Percentiles rank a stretch among this genome's conserved stretches.
Conservation (phyloP, 345 rosid species). For the Boechera divaricarpa region DNA sequence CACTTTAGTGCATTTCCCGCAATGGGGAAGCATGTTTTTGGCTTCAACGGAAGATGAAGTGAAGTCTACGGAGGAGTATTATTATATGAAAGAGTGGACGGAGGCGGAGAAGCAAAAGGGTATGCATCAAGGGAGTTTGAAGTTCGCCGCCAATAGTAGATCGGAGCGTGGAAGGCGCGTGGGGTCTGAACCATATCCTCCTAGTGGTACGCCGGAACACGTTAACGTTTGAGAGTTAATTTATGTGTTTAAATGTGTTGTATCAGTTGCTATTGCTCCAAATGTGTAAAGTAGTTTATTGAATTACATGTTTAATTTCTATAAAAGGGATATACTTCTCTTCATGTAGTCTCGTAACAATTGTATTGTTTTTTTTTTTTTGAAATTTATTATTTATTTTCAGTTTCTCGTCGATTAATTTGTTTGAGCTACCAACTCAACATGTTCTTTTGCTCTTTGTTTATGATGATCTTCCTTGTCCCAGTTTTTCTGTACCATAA, state of each 20-base stretch:
- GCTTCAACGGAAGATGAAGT: conserved; percentile 54
- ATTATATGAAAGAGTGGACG: conserved; percentile 69
- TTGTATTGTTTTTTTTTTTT: background rate
- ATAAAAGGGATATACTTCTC: background rate
- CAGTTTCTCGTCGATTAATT: background rate
- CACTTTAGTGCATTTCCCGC: conserved; percentile 72
- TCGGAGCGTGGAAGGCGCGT: conserved; percentile 77
- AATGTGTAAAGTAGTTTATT: conserved; percentile 13
- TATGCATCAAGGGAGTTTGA: conserved; percentile 68
- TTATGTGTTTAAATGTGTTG: conserved; percentile 22
- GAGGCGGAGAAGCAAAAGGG: conserved; percentile 70
- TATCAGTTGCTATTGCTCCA: conserved; percentile 17
- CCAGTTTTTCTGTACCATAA: background rate
- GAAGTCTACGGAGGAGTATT: conserved; percentile 66
- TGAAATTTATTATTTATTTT: background rate
- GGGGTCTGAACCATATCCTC: conserved; percentile 52
- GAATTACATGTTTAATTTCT: background rate
- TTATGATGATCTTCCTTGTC: background rate
- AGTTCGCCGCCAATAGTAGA: conserved; percentile 71
- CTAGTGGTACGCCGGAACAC: conserved; percentile 52
- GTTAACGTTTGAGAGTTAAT: conserved; percentile 42
- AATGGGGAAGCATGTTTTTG: conserved; percentile 83
- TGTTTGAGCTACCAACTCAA: conserved; percentile 8
- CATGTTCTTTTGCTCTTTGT: background rate
- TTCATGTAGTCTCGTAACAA: conserved; percentile 20